Evolutionary conservation across 345 rosid species (phyloP), one percentile per base, ranked within the genome.

Genomic region (Salix koriyanagi): DNA sequence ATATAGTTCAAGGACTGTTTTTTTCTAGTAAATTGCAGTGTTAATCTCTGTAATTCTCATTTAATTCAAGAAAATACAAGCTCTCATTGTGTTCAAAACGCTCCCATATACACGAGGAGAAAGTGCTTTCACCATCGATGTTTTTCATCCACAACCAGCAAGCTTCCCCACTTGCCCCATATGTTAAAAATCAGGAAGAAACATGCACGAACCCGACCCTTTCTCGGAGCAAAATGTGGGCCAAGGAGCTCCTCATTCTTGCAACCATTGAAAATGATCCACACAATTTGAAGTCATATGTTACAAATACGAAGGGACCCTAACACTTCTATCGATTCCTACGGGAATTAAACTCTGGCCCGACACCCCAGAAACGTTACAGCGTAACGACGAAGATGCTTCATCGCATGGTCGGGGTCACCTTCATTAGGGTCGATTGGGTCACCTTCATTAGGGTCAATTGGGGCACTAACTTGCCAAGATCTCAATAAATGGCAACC

Each of bases 351-450:
- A 9, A 34, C 52, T 68, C 5, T 41, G 16, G 50, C 5, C 82
- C 81, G 76, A 81, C 88, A 83, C 56, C 4, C 76, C 68, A 44
- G 69, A 76, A 82, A 65, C 5, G 41, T 16, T 64, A 46, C 81
- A 74, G 66, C 32, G 19, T 73, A 26, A 10, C 77, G 77, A 75
- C 25, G 70, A 48, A 30, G 70, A 72, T 6, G 13, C 34, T 21
- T 67, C 32, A 42, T 69, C 65, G 41, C 69, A 15, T 30, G 65
- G 52, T 1, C 16, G 74, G 71, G 52, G 46, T 69, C 70, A 19
- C 5, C 13, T 64, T 64, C 61, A 42, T 76, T 65, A 36, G 7
- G 2, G 2, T 58, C 48, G 7, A 14, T 34, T 8, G 15, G 7
- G 36, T 69, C 70, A 19, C 16, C 13, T 64, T 64, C 62, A 42